Evolutionary conservation across 768 basidiomycete genomes (phyloP), one percentile per base, ranked within the genome.

Genomic region (Hemileccinum impolitum): DNA sequence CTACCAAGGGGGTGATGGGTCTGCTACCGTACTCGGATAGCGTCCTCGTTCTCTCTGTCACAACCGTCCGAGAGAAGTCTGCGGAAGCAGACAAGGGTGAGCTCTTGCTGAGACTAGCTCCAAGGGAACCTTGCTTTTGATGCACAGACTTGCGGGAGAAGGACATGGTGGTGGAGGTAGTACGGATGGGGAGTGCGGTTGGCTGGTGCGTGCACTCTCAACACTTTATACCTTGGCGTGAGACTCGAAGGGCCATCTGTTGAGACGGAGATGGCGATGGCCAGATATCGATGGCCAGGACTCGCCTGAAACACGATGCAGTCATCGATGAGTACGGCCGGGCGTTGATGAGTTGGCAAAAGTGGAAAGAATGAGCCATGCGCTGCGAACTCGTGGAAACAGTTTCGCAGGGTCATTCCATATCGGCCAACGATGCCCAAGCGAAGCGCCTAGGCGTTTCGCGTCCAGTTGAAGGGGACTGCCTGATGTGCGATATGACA

Each of bases 241-340:
- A 43, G 39, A 43, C 12, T 21, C 17, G 18, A 41, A 13, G 15
- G 3, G 11, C 23, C n/a, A 28, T 38, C 37, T 45, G 10, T 17
- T 37, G 19, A 32, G 19, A 36, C 37, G 53, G 58, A 36, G 37
- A 47, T 34, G 32, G 26, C 7, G 47, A 53, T 43, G 15, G 18
- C 42, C 6, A 25, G 23, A 37, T 47, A 39, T 48, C 44, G 51
- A 48, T 45, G 23, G 36, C 30, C 6, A 14, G 15, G 19, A 12
- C 37, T 31, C 48, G 21, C 26, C 21, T 35, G 28, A 28, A 35
- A 60, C 59, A 60, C 52, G 58, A 54, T 64, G 54, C 47, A 46
- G 26, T 34, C 41, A 49, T 62, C 51, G 40, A 53, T n/a, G 48
- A 10, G 17, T 17, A 40, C 44, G 36, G n/a, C n/a, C n/a, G n/a